Percentiles rank a stretch among this genome's conserved stretches.
Conservation (phyloP, 306 rosid species). For the Elaeagnus macrophylla region DNA sequence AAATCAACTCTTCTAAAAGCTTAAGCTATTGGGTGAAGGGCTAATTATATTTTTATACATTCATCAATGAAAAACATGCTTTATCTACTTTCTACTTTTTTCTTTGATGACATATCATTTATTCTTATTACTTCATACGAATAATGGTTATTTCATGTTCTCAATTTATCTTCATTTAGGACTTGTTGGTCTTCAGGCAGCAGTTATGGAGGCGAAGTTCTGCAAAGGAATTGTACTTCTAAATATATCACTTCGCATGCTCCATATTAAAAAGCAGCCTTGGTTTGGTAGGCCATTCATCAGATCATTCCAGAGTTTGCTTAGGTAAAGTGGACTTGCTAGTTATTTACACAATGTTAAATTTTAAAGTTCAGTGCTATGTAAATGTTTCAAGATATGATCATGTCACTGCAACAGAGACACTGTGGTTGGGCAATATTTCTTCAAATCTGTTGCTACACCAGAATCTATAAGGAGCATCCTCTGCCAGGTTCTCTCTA, state of each 20-base stretch:
- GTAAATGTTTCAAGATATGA: slow-evolving; percentile 11
- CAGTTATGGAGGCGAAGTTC: slow-evolving; percentile 49
- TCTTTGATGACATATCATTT: too few relatives aligned
- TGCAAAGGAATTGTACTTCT: slow-evolving; percentile 72
- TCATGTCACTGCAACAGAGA: slow-evolving; percentile 46
- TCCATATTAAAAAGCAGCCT: slow-evolving; percentile 89
- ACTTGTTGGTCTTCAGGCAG: slow-evolving; percentile 98
- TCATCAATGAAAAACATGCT: too few relatives aligned
- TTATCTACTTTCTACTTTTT: too few relatives aligned
- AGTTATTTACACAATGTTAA: slow-evolving; percentile 16
- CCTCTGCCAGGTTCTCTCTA: slow-evolving; percentile 53
- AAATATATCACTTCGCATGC: slow-evolving; percentile 85
- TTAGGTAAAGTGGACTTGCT: slow-evolving; percentile 41
- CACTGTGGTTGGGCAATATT: slow-evolving; percentile 61
- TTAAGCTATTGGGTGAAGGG: too few relatives aligned
- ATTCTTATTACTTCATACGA: too few relatives aligned
- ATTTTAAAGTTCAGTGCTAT: slow-evolving; percentile 9
- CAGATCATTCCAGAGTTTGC: slow-evolving; percentile 73
- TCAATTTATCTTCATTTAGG: slow-evolving; percentile 38
- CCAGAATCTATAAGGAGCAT: slow-evolving; percentile 70
- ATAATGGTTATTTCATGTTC: neutral
- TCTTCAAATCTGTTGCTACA: slow-evolving; percentile 59
- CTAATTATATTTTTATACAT: too few relatives aligned
- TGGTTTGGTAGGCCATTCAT: slow-evolving; percentile 82
- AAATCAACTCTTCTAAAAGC: too few relatives aligned